phyloP scores from a whole-genome alignment of 1,284 basidiomycete species.

The Ustilago sp. region DNA sequence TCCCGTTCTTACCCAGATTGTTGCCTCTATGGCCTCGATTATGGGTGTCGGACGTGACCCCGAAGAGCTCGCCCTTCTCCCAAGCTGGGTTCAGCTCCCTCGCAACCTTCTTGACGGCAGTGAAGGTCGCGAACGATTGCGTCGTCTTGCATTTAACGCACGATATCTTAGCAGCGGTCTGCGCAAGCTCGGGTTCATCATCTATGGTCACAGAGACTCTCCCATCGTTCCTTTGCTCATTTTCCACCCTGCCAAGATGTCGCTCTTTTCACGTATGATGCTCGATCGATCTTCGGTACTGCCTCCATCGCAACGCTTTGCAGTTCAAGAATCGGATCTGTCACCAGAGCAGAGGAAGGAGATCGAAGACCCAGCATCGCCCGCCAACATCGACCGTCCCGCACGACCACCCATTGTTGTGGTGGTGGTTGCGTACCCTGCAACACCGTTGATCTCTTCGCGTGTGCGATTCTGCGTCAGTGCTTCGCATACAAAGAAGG shows the following conservation, averaged over 20 bases:
- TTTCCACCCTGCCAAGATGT: conserved; percentile 80
- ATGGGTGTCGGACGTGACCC: conserved; percentile 77
- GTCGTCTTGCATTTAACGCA: conserved; percentile 92
- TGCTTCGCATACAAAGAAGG: conserved; percentile 95
- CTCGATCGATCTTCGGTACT: conserved; percentile 58
- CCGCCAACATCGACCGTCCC: conserved; percentile 38
- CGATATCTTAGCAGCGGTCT: conserved; percentile 90
- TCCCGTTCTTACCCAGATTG: conserved; percentile 88
- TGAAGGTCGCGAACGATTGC: conserved; percentile 84
- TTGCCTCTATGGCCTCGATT: conserved; percentile 93
- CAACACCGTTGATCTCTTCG: conserved; percentile 88
- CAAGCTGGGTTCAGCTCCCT: conserved; percentile 62
- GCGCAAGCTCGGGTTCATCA: conserved; percentile 94
- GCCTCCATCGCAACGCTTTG: conserved; percentile 61
- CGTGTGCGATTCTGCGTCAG: conserved; percentile 95
- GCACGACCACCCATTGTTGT: conserved; percentile 65
- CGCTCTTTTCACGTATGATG: conserved; percentile 67
- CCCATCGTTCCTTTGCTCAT: conserved; percentile 93
- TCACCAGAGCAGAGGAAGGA: conserved; percentile 43
- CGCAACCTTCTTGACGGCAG: conserved; percentile 60
- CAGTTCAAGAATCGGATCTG: conserved; percentile 44
- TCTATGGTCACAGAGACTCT: conserved; percentile 89
- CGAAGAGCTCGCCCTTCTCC: conserved; percentile 61
- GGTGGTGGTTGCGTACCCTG: conserved; percentile 74
- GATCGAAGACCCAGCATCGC: conserved; percentile 51